phyloP scores from a whole-genome alignment of 2,329 filamentous ascomycete species.

The Alternaria ventricosa region DNA sequence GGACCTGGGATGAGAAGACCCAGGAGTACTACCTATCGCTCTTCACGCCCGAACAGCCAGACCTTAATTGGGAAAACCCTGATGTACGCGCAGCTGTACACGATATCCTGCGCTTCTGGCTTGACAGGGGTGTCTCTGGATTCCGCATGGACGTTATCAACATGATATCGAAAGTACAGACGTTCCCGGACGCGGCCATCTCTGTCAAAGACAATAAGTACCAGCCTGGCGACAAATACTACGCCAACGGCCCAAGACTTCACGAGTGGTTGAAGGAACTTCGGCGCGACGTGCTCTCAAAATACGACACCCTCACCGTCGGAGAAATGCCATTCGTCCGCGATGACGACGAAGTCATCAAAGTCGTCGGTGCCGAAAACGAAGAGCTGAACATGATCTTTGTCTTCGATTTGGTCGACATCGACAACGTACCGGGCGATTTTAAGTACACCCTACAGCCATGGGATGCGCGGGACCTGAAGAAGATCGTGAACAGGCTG shows the following conservation, averaged over 20 bases:
- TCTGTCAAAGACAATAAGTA: constrained; percentile 42
- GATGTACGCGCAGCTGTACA: constrained; percentile 73
- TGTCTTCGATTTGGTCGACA: constrained; percentile 54
- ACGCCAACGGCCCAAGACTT: constrained; percentile 71
- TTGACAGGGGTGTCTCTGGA: constrained; percentile 68
- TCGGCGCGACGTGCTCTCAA: constrained; percentile 62
- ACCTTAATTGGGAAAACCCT: constrained; percentile 81
- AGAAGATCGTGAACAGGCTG: constrained; percentile 40
- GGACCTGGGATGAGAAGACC: constrained; percentile 74
- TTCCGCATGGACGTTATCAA: constrained; percentile 53
- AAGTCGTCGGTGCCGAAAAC: constrained; percentile 51
- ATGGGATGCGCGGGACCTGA: constrained; percentile 45
- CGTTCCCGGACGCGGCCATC: constrained; percentile 37
- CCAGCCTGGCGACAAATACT: constrained; percentile 59
- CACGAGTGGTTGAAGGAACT: constrained; percentile 74
- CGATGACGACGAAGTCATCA: constrained; percentile 57
- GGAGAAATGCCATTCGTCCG: constrained; percentile 67
- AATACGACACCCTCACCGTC: constrained; percentile 70
- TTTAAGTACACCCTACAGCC: constrained; percentile 44
- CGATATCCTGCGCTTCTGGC: constrained; percentile 78
- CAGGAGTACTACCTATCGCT: constrained; percentile 79
- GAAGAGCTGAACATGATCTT: constrained; percentile 73
- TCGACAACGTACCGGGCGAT: constrained; percentile 46
- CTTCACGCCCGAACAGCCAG: constrained; percentile 77
- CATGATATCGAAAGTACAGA: constrained; percentile 45